A percentile compares a stretch with the other conserved stretches of the same genome.
These are phyloP conservation scores for Rhizopogon salebrosus DNA, from an alignment of 768 basidiomycete genomes.

Conservation along the genomic window DNA sequence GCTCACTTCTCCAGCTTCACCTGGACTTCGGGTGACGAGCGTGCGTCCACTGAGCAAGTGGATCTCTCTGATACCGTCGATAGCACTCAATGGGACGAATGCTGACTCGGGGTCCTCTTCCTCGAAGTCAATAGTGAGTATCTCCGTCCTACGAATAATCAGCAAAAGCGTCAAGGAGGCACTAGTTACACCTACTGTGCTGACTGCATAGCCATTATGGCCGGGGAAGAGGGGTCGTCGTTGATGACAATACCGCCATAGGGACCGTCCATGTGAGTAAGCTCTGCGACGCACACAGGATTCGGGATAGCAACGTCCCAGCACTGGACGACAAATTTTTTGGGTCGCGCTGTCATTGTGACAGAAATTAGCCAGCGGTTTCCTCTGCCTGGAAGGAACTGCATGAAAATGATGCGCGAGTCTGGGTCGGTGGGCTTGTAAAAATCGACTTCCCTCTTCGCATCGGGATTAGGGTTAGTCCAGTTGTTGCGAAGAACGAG, in stretches of 20 bases:
- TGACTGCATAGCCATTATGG: conserved; percentile 38
- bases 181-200: conserved; percentile 28
- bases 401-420: conserved; percentile 38
- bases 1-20: conserved; percentile 24
- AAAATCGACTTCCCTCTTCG: conserved; percentile 23
- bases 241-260: conserved; percentile 46
- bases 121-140: conserved; percentile 36
- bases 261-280: conserved; percentile 24
- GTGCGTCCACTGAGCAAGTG: conserved; percentile 32
- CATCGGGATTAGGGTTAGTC: conserved; percentile 35
- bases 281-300: conserved; percentile 39
- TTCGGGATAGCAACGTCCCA: conserved; percentile 43
- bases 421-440: conserved; percentile 14
- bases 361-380: conserved; percentile 46
- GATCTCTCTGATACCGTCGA: conserved; percentile 28
- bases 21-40: conserved; percentile 31
- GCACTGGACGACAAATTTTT: conserved; percentile 41
- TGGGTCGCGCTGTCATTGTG: conserved; percentile 18
- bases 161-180: not conserved
- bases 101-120: conserved; percentile 29
- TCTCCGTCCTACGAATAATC: conserved; percentile 31
- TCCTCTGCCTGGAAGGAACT: conserved; percentile 41
- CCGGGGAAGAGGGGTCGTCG: conserved; percentile 27
- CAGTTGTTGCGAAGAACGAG: conserved; percentile 45
- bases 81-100: conserved; percentile 29